Evolutionary conservation across 1,139 yeast species (phyloP), one percentile per base, ranked within the genome.

Genomic region (Kurtzmaniella quercitrusa): DNA sequence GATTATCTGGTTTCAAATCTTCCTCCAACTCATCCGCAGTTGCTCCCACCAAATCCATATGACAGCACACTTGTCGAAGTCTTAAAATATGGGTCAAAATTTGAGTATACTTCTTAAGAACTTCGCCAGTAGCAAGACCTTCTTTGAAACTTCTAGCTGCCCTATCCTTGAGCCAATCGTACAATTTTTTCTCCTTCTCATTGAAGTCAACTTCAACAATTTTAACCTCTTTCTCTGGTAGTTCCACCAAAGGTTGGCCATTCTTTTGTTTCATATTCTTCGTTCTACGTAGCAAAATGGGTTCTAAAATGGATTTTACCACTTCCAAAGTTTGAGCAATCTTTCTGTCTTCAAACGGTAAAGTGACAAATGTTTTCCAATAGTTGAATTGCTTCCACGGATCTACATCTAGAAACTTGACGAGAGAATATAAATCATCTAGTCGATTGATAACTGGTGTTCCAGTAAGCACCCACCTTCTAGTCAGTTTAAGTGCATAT

Each of bases 391-490:
- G 85, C 42, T 83, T 75, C 98, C 98, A 93, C 0, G 98, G 98
- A 53, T 87, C 91, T 11, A 91, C 66, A 39, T 81, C 75, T 39
- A 93, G 66, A 55, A 85, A 93, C 54, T 82, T 82, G 15, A 90
- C 79, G 42, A 90, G 65, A 2, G 96, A 83, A 57, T 77, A 93
- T 41, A 93, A 65, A 62, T 93, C 98, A 59, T 93, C 96, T 8
- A 93, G 70, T 48, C 91, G 68, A 61, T 93, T 93, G 41, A 91
- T 86, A 40, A 93, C 88, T 0, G 98, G 98, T 0, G 98, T 93
- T 12, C 98, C 98, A 0, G 98, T 90, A 39, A 93, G 67, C 2
- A 85, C 75, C 98, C 98, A 93, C 50, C 80, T 81, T 42, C 95
- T 71, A 37, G 73, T 72, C 56, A 88, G 81, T 12, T 67, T 58